Evolutionary conservation across 106 monocot genomes (phyloP), one percentile per base, ranked within the genome.

Genomic region (Ottelia alismoides): DNA sequence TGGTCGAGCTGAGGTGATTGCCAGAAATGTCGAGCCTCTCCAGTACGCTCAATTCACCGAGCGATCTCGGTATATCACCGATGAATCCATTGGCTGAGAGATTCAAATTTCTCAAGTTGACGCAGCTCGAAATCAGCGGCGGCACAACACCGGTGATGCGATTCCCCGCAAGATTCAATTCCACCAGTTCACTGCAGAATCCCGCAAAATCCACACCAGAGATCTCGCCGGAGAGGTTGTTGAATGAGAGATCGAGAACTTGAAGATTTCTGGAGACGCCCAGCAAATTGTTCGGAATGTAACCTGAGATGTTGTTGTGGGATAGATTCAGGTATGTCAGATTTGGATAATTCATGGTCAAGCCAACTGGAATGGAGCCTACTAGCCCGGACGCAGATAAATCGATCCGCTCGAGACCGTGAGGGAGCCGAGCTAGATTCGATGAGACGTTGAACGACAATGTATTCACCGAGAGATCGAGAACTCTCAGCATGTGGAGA

Each of bases 11-110:
- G n/a, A 81, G 70, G 30, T 70, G 62, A 53, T 83, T 83, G 2
- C 28, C 24, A 14, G 89, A 89, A 30, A 89, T 63, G 51, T 92
- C 81, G n/a, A 92, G 31, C 30, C 52, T 76, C 55, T 92, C 74
- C 27, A 92, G 53, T 25, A 60, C 52, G 11, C 51, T n/a, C 5
- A 92, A 49, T 35, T 66, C 43, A 3, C 73, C 60, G 27, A 86
- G 60, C 5, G 56, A 47, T 44, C 61, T 31, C 4, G 81, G 79
- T 21, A 92, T 82, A 27, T 73, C 65, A 14, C 92, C 86, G 0
- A 22, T 25, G n/a, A 92, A 31, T 27, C 63, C 67, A 74, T 92
- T 92, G 61, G 49, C 82, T 16, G 86, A 92, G 27, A 92, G 28
- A 49, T 92, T 92, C 21, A 82, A 31, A 11, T 27, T 70, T 60